Evolutionary conservation across 2,329 filamentous ascomycete genomes (phyloP).

Genomic region (Pyricularia sp.): DNA sequence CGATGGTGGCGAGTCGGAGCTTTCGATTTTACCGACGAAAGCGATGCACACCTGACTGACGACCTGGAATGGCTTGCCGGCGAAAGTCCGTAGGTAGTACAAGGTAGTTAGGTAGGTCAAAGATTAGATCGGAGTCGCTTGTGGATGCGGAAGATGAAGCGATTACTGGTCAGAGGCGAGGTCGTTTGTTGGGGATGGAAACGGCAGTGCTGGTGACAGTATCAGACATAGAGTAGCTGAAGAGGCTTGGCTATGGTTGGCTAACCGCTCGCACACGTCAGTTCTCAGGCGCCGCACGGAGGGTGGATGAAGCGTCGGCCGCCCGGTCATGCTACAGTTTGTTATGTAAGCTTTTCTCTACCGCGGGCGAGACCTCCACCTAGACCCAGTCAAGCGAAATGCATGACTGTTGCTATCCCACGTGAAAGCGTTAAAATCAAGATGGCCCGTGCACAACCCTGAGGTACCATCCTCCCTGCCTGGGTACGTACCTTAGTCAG

Average conservation of each 20-base stretch:
- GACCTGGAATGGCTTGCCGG: not conserved
- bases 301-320: not conserved
- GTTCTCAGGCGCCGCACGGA: slow-evolving; percentile 1
- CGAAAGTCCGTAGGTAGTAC: not conserved
- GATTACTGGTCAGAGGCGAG: not conserved
- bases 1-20: not conserved
- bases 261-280: slow-evolving; percentile 4
- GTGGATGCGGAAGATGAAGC: not conserved
- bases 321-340: not conserved
- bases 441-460: not conserved
- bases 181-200: slow-evolving; percentile 1
- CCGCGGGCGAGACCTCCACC: not conserved
- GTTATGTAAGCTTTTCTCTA: not conserved
- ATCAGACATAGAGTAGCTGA: not conserved
- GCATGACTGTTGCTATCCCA: not conserved
- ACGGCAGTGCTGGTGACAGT: not conserved
- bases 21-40: not conserved
- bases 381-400: no score
- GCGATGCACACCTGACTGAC: not conserved
- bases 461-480: not conserved
- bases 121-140: not conserved
- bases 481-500: not conserved
- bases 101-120: not conserved
- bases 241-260: not conserved
- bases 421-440: not conserved